Evolutionary conservation across 2,329 filamentous ascomycete species (phyloP).

Genomic region (Claviceps capensis): DNA sequence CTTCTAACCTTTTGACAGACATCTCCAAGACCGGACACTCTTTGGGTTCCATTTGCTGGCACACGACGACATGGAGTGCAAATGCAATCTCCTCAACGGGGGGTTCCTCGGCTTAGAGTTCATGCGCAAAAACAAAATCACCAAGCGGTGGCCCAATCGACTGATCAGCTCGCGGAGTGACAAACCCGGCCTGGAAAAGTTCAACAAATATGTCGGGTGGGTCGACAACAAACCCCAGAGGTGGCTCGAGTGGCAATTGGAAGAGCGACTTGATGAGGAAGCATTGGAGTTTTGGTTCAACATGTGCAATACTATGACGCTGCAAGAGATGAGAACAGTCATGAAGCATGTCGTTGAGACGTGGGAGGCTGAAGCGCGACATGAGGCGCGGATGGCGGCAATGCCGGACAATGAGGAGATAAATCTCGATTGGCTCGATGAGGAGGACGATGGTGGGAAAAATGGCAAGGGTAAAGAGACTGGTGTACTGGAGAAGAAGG

Average conservation of each 20-base stretch:
- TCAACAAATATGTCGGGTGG: conserved; percentile 14
- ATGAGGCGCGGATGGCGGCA: not conserved
- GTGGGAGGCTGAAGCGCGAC: not conserved
- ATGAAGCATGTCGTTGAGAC: not conserved
- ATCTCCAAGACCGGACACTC: not conserved
- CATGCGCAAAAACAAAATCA: conserved; percentile 11
- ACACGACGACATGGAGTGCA: not conserved
- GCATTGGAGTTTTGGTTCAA: not conserved
- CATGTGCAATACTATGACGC: not conserved
- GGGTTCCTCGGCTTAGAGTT: conserved; percentile 10
- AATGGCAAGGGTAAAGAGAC: not conserved
- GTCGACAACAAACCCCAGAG: conserved; percentile 8
- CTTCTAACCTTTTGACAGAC: not conserved
- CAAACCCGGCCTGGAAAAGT: conserved; percentile 7
- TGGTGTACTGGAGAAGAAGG: not conserved
- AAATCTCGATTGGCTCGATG: not conserved
- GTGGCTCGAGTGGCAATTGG: conserved; percentile 16
- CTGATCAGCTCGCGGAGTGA: conserved; percentile 7
- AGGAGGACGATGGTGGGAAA: not conserved
- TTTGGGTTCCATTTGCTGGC: not conserved
- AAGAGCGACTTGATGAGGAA: not conserved
- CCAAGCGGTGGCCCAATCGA: conserved; percentile 12
- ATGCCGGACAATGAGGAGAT: not conserved
- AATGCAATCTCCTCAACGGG: conserved; percentile 2
- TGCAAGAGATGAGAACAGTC: not conserved